Conservation (phyloP, 202 grass and related monocot genomes). For the Miscanthus sacchariflorus region DNA sequence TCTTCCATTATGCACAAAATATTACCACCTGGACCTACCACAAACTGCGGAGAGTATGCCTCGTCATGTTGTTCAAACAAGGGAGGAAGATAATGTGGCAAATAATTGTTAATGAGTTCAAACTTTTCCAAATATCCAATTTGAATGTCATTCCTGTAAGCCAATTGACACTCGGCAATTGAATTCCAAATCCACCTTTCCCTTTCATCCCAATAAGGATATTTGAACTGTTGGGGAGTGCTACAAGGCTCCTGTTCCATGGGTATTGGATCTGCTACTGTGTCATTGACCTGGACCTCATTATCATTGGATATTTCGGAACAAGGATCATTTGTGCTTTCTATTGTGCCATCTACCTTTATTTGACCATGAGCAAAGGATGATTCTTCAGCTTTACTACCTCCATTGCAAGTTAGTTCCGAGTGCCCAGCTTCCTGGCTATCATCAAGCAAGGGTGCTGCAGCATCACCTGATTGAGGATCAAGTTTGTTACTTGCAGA, state of each 20-base stretch:
- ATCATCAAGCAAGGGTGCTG: constrained; percentile 47
- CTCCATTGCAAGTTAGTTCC: constrained; percentile 44
- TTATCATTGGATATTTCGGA: constrained; percentile 34
- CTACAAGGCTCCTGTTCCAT: constrained; percentile 40
- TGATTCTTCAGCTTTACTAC: constrained; percentile 48
- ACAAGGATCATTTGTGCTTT: constrained; percentile 34
- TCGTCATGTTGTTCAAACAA: constrained; percentile 61
- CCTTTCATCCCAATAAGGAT: constrained; percentile 52
- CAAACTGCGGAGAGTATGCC: constrained; percentile 54
- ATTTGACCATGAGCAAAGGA: constrained; percentile 33
- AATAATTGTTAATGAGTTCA: constrained; percentile 64
- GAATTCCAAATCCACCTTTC: constrained; percentile 78
- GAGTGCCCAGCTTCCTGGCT: constrained; percentile 20
- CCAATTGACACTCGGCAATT: constrained; percentile 61
- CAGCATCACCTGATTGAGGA: constrained; percentile 29
- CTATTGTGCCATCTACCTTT: constrained; percentile 42
- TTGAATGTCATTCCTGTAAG: constrained; percentile 61
- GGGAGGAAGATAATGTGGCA: constrained; percentile 61
- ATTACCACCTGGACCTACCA: constrained; percentile 69
- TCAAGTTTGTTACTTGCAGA: constrained; percentile 34
- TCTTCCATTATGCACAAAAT: constrained; percentile 73
- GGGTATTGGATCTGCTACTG: constrained; percentile 27
- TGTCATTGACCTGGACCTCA: constrained; percentile 41
- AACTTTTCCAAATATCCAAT: constrained; percentile 62
- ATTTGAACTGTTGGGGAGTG: constrained; percentile 44